Evolutionary conservation across 352 stramenopile genomes (phyloP), one percentile per base, ranked within the genome.

Genomic region (Aphanomyces astaci): DNA sequence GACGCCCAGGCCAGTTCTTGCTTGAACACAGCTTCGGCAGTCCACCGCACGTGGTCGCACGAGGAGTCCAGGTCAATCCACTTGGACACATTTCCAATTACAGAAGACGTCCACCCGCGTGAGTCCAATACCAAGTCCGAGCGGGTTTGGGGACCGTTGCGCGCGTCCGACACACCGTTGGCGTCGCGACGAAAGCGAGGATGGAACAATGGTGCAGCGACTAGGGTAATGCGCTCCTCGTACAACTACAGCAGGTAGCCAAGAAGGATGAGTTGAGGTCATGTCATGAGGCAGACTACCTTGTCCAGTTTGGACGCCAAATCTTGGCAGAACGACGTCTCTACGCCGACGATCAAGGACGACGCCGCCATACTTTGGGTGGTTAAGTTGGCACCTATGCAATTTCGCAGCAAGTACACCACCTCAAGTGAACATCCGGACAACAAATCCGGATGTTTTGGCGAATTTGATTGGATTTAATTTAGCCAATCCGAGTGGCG

Each of bases 1-100:
- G 85, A 93, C 24, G 92, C 95, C 95, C 96, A 99, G 54, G 92
- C 89, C 31, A 99, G 76, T 73, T 98, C 95, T 66, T 97, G 79
- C 63, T 91, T 93, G 69, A 97, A 88, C 0, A 79, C 82, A 66
- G 84, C 89, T 65, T 94, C 87, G 11, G 80, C 82, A 15, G 73
- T 71, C 11, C 86, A 63, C 0, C 88, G 84, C 10, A 67, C 64
- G 25, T 68, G 60, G 25, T 72, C 54, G 40, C 77, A 84, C 24
- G 63, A 28, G 0, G 76, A 71, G 53, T 96, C 88, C 46, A 90
- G 62, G 48, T 86, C 72, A 51, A 96, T 86, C 84, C 86, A 96
- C 48, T 82, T 81, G 62, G 86, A 95, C 15, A 96, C 46, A 43
- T 80, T 76, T 22, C 88, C 88, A 4, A 93, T 84, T 11, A 96